These are phyloP conservation scores for Hortaea werneckii DNA, from an alignment of 2,329 filamentous ascomycete species.

Conservation along the genomic window DNA sequence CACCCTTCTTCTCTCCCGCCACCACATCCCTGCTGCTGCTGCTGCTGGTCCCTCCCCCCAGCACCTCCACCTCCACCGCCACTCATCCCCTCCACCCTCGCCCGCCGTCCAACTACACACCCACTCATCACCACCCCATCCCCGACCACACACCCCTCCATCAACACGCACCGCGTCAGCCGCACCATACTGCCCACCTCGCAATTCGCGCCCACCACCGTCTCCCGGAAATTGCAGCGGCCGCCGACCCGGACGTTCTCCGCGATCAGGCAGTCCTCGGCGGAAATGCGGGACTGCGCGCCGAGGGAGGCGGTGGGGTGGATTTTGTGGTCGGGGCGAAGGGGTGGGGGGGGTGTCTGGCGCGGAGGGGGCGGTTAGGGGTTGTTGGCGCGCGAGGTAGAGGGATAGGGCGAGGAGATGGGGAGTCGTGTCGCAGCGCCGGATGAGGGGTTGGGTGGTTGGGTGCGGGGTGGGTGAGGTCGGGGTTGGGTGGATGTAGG, in stretches of 20 bases:
- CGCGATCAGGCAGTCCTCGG: conserved; percentile 70
- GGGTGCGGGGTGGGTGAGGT: conserved; percentile 1
- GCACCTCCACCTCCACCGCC: conserved; percentile 1
- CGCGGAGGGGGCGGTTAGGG: conserved; percentile 34
- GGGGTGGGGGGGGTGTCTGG: conserved; percentile 31
- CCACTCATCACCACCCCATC: conserved; percentile 76
- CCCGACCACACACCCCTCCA: conserved; percentile 83
- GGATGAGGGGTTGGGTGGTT: conserved; percentile 55
- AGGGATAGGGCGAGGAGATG: conserved; percentile 74
- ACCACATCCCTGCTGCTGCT: not conserved
- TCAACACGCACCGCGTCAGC: conserved; percentile 76
- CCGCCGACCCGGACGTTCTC: conserved; percentile 85
- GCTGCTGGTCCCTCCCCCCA: conserved; percentile 2
- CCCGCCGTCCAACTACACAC: conserved; percentile 73
- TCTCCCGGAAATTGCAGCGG: conserved; percentile 86
- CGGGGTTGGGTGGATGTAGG: conserved; percentile 61
- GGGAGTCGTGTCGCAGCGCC: conserved; percentile 78
- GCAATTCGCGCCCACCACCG: conserved; percentile 77
- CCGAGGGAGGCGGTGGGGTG: conserved; percentile 76
- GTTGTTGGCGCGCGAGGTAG: conserved; percentile 64
- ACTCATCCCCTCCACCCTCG: conserved; percentile 61
- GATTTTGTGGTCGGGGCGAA: conserved; percentile 73
- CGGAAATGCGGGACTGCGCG: conserved; percentile 68
- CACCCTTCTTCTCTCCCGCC: conserved; percentile 5
- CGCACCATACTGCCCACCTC: conserved; percentile 79